Evolutionary conservation across 768 basidiomycete genomes (phyloP).

Genomic region (Floccularia luteovirens): DNA sequence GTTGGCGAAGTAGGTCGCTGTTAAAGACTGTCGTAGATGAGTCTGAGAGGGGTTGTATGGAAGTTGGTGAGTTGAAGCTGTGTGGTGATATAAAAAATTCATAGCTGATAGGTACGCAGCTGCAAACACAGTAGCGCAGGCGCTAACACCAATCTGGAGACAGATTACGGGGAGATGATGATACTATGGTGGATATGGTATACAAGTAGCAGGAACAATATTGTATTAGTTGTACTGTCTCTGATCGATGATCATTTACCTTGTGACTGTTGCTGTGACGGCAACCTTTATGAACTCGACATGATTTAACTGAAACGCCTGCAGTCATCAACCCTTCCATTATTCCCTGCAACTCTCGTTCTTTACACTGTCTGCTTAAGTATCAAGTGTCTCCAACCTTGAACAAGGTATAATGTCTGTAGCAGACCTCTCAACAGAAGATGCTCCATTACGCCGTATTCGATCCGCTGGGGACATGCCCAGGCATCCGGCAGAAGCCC

Average conservation of each 20-base stretch:
- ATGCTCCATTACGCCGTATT: slow-evolving; percentile 23
- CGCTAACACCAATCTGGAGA: slow-evolving; percentile 63
- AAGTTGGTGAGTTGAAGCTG: slow-evolving; percentile 44
- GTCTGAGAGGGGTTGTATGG: slow-evolving; percentile 47
- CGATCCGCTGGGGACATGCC: slow-evolving; percentile 33
- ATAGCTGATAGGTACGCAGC: slow-evolving; percentile 13
- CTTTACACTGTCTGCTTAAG: neutral
- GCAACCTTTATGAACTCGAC: neutral
- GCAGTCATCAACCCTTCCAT: neutral
- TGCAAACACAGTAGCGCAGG: slow-evolving; percentile 66
- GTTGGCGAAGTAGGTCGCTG: slow-evolving; percentile 66
- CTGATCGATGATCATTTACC: no score
- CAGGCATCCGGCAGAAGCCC: slow-evolving; percentile 16
- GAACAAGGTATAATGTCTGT: slow-evolving; percentile 11
- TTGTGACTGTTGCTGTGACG: no score
- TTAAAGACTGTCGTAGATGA: slow-evolving; percentile 52
- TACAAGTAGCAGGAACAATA: no score
- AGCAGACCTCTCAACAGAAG: slow-evolving; percentile 11
- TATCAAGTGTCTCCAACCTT: neutral
- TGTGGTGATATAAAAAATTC: neutral
- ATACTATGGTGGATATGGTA: no score
- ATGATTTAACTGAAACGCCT: neutral
- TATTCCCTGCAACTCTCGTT: neutral
- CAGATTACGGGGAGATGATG: slow-evolving; percentile 21
- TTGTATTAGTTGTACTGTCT: no score